Evolutionary conservation across 2,329 filamentous ascomycete species (phyloP), one percentile per base, ranked within the genome.

Genomic region (Emergomyces africanus): DNA sequence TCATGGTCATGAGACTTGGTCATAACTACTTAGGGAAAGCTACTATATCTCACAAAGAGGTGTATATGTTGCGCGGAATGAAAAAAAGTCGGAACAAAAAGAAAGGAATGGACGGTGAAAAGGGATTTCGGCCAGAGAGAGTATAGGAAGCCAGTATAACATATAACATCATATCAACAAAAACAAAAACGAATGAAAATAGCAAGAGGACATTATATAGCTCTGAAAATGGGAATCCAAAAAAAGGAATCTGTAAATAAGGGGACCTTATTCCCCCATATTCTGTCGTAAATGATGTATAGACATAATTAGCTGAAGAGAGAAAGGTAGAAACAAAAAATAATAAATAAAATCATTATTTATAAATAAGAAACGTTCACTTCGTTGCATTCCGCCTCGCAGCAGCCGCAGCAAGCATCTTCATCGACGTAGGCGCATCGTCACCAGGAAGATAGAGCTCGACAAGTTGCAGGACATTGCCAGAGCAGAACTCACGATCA

Each of bases 391-490:
- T 59, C 58, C 57, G 30, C 75, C 74, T 84, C 4, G 86, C 86
- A 44, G 83, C 83, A 4, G 83, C 82, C 71, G 86, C 79, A 0
- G 86, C 85, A 46, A 86, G 88, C 68, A 83, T 72, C 66, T 85
- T 81, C 64, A 91, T 71, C 6, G 84, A 82, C 58, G 78, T 76
- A 0, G 88, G 88, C 5, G 87, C 87, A 72, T 92, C 88, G 61
- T 89, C 79, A 73, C 81, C 85, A 2, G 82, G 83, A 81, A 91
- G 88, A 64, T 88, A 86, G 57, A 91, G 66, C 77, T 92, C 88
- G 41, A 92, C 88, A 66, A 92, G 84, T 67, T 89, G 79, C 66
- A 75, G 64, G 63, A 67, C 66, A 8, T 68, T 77, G 14, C 79
- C 77, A 46, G 79, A 80, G 3, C 69, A 70, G 70, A 91, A 90